A percentile compares a stretch with the other conserved stretches of the same genome.
These are phyloP conservation scores for Yamadazyma triangularis DNA, from an alignment of 1,139 yeast species.

Conservation along the genomic window DNA sequence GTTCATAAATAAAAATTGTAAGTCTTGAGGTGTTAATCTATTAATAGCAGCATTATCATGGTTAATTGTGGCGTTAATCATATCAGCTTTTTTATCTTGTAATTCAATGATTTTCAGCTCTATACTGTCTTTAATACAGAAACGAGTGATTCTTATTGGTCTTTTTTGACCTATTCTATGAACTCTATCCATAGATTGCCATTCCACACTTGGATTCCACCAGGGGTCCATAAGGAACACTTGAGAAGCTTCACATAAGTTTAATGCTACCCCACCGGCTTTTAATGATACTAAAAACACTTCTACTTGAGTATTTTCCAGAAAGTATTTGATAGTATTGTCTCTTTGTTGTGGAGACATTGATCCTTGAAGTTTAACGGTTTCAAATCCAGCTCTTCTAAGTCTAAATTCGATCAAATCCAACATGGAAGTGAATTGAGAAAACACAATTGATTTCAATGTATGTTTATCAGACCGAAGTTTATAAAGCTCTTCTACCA, in stretches of 20 bases:
- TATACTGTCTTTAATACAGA: constrained; percentile 93
- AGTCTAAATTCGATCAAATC: constrained; percentile 95
- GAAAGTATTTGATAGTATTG: constrained; percentile 81
- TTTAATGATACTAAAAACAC: constrained; percentile 90
- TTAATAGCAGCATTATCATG: constrained; percentile 88
- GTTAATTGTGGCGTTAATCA: constrained; percentile 95
- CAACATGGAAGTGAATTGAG: constrained; percentile 94
- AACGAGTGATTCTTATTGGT: constrained; percentile 89
- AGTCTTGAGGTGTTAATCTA: constrained; percentile 84
- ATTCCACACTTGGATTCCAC: constrained; percentile 99
- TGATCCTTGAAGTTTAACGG: constrained; percentile 90
- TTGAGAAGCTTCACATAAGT: constrained; percentile 93
- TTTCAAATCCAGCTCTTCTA: constrained; percentile 88
- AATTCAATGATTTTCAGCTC: constrained; percentile 93
- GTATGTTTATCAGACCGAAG: constrained; percentile 83
- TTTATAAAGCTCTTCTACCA: constrained; percentile 87
- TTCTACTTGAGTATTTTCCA: constrained; percentile 89
- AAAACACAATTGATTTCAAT: constrained; percentile 90
- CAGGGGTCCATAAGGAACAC: constrained; percentile 95
- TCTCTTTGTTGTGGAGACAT: constrained; percentile 97
- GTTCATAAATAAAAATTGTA: constrained; percentile 86
- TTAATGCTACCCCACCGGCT: constrained; percentile 98
- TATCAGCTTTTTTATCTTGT: constrained; percentile 95
- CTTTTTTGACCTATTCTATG: constrained; percentile 95
- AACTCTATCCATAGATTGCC: constrained; percentile 98